Evolutionary conservation across 2,329 filamentous ascomycete species (phyloP), one percentile per base, ranked within the genome.

Genomic region (Trichoderma breve): DNA sequence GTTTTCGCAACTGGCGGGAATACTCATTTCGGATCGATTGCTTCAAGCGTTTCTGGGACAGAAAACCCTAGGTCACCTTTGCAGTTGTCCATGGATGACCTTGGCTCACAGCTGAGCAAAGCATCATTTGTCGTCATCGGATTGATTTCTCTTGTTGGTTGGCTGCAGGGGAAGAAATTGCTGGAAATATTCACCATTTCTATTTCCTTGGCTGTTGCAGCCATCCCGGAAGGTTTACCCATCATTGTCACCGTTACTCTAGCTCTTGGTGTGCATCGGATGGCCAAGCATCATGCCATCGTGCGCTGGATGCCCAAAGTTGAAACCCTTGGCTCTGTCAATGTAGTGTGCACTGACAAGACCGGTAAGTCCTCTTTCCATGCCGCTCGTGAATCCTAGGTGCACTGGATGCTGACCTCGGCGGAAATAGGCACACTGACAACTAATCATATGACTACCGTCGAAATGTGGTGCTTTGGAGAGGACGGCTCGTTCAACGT

Each of bases 281-380:
- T 99, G 96, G 97, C 96, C 73, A 94, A 91, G 78, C 90, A 95
- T 77, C 93, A 97, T 80, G 96, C 96, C 9, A 99, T 99, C 80
- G 95, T 99, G 73, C 92, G 96, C 76, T 92, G 93, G 79, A 92
- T 99, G 83, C 97, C 97, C 26, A 98, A 96, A 81, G 97, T 99
- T 9, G 96, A 99, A 81, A 99, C 96, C 0, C 84, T 99, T 6
- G 97, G 97, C 9, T 98, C 95, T n/a, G 96, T 99, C 72, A 99
- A 98, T 78, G 95, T 99, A n/a, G 94, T 99, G 7, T 99, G 97
- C 84, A 98, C 94, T 76, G 96, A 99, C 85, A 99, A 99, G 84
- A 99, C 96, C 57, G 94, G 90, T 90, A 82, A 76, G 80, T 73
- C 15, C 53, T 34, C 3, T 14, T 12, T 26, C 47, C 21, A 3